Evolutionary conservation across 148 eudicot genomes (phyloP), one percentile per base, ranked within the genome.

Genomic region (Rhododendron simsii): DNA sequence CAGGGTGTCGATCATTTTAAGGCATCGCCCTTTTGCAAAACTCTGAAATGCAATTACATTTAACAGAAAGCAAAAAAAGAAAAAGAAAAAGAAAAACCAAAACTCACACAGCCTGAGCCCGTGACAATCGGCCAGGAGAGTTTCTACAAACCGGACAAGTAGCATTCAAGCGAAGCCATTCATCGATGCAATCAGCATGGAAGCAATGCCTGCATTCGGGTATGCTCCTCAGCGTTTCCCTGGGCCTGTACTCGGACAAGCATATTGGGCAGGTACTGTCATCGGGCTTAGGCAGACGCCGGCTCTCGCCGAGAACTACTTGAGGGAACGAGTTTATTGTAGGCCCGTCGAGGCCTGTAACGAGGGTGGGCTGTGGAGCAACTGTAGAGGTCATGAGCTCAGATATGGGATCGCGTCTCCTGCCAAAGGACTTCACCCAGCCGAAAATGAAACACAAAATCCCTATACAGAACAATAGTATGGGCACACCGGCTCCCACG

Each of bases 111-210:
- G 41, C 35, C 57, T 7, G 30, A 35, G 48, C 4, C 5, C 2
- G 30, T 21, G 81, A 63, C 0, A 75, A 57, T 15, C 28, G 71
- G 3, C 21, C 77, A 4, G 93, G 94, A 48, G 90, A 89, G 48
- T 76, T 88, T 16, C 95, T 84, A 35, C 95, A 94, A 85, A 94
- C 87, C 0, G 98, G 98, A 81, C 98, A 94, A 16, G 98, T 80
- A 0, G 87, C 89, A 30, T 92, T 92, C 55, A 89, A 41, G 7
- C 63, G 85, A 71, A 93, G 95, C 95, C 98, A 94, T 77, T 92
- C 93, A 41, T 93, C 95, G 69, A 94, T 81, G 30, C 98, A 94
- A 14, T 89, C 91, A 6, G 91, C 93, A 88, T 94, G 98, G 26
- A 94, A 94, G 84, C 89, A 90, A 61, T 94, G 95, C 0, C 82